These are phyloP conservation scores for Glebionis coronaria DNA, from an alignment of 129 eudicot species.

Conservation along the genomic window DNA sequence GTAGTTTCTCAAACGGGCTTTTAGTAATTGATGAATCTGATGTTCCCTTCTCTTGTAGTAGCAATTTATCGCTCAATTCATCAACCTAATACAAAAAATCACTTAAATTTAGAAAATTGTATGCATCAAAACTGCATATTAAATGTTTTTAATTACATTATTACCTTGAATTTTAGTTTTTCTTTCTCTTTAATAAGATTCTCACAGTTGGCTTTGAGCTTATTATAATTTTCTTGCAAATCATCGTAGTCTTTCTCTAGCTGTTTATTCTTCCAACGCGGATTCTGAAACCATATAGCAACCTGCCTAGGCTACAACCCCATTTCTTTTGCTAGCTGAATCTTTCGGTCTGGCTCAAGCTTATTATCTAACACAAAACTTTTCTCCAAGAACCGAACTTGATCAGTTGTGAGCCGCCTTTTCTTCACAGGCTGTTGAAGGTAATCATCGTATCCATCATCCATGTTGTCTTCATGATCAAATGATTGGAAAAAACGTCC, in stretches of 20 bases:
- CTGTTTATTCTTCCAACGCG: slow-evolving; percentile 80
- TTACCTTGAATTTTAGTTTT: slow-evolving; percentile 68
- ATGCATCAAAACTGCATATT: not conserved
- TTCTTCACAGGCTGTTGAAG: slow-evolving; percentile 82
- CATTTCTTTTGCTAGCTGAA: slow-evolving; percentile 85
- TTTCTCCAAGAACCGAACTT: slow-evolving; percentile 81
- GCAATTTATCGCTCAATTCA: slow-evolving; percentile 53
- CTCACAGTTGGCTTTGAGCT: slow-evolving; percentile 69
- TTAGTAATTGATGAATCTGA: slow-evolving; percentile 29
- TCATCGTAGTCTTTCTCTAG: slow-evolving; percentile 78
- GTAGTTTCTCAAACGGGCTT: slow-evolving; percentile 30
- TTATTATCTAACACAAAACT: slow-evolving; percentile 83
- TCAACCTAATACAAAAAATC: slow-evolving; percentile 42
- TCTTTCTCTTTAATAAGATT: slow-evolving; percentile 72
- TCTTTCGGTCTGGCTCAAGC: slow-evolving; percentile 88
- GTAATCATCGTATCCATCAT: slow-evolving; percentile 74
- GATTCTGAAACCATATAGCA: slow-evolving; percentile 93
- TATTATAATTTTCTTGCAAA: slow-evolving; percentile 57
- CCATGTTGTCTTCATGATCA: slow-evolving; percentile 59
- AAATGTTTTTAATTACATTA: not conserved
- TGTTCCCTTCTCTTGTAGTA: slow-evolving; percentile 40
- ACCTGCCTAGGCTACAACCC: slow-evolving; percentile 92
- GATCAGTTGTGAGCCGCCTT: slow-evolving; percentile 68
- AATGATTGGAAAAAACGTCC: slow-evolving; percentile 41
- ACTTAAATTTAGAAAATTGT: not conserved